Percentiles rank a stretch among this genome's conserved stretches.
phyloP scores from a whole-genome alignment of 2,329 filamentous ascomycete species.

The Fusarium sp. region DNA sequence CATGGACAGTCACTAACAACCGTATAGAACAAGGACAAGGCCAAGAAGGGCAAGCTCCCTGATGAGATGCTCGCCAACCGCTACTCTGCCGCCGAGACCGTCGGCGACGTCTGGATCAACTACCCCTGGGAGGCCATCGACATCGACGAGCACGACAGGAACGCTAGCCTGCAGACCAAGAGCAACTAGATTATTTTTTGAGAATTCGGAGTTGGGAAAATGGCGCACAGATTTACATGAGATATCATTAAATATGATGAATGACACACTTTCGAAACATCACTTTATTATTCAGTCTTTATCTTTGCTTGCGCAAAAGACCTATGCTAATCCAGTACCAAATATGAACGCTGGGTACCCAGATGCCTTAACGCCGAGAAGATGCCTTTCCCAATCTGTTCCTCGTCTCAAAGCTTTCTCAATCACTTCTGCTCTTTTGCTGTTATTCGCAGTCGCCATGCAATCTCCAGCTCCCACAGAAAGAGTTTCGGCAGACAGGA shows the following conservation, averaged over 20 bases:
- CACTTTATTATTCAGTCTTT: not conserved
- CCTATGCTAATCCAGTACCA: not conserved
- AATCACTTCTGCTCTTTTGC: too few relatives aligned
- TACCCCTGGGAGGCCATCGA: constrained; percentile 98
- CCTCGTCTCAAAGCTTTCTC: too few relatives aligned
- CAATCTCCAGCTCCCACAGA: constrained; percentile 9
- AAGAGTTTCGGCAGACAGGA: not conserved
- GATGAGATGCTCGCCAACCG: constrained; percentile 78
- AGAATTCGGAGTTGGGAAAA: constrained; percentile 39
- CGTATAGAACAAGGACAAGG: constrained; percentile 91
- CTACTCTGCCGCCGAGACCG: constrained; percentile 88
- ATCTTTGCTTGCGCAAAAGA: not conserved
- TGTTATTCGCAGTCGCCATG: not conserved
- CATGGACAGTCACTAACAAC: constrained; percentile 15
- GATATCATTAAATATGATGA: constrained; percentile 28
- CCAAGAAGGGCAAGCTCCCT: constrained; percentile 90
- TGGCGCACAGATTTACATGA: constrained; percentile 24
- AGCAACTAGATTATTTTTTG: constrained; percentile 34
- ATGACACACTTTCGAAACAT: constrained; percentile 5
- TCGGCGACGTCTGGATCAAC: constrained; percentile 97
- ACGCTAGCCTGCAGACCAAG: constrained; percentile 64
- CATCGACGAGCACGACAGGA: constrained; percentile 89
- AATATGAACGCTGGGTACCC: not conserved
- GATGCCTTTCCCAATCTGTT: too few relatives aligned
- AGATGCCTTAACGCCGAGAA: not conserved